Conservation (phyloP, 2,329 filamentous ascomycete species). For the Neodidymelliopsis sp. region DNA sequence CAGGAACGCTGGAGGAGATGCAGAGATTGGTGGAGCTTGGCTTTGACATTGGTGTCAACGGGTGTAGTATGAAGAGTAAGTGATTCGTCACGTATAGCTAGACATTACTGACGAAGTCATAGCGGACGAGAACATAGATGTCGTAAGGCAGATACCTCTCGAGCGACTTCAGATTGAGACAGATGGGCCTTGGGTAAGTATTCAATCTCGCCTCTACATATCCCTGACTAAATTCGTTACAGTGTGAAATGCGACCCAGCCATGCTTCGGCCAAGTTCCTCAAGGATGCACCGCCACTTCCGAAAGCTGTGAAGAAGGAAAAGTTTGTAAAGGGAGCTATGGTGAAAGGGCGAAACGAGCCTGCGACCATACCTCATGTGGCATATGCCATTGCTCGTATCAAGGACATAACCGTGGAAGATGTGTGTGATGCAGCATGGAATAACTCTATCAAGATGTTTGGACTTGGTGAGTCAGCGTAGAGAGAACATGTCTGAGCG, state of each 20-base stretch:
- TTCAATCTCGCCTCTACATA: too few species aligned
- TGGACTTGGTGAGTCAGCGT: slow-evolving; percentile 42
- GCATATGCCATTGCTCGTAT: slow-evolving; percentile 88
- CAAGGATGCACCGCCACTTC: slow-evolving; percentile 73
- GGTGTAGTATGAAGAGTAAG: slow-evolving; percentile 87
- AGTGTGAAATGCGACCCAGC: slow-evolving; percentile 89
- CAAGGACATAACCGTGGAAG: slow-evolving; percentile 79
- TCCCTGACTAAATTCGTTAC: background rate
- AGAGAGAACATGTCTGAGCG: too few species aligned
- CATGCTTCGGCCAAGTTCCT: slow-evolving; percentile 84
- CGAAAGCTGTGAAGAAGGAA: slow-evolving; percentile 92
- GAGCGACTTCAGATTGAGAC: slow-evolving; percentile 92
- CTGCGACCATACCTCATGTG: slow-evolving; percentile 83
- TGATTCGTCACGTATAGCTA: background rate
- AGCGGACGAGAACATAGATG: slow-evolving; percentile 75
- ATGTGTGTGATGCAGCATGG: slow-evolving; percentile 78
- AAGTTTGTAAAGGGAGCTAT: slow-evolving; percentile 87
- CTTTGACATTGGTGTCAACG: slow-evolving; percentile 93
- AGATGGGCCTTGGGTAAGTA: slow-evolving; percentile 82
- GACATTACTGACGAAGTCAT: too few species aligned
- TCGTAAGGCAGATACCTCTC: slow-evolving; percentile 80
- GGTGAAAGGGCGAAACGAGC: slow-evolving; percentile 96
- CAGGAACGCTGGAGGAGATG: slow-evolving; percentile 87
- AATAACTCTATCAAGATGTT: slow-evolving; percentile 51
- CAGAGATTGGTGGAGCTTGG: slow-evolving; percentile 78